Percentiles rank a stretch among this genome's conserved stretches.
Evolutionary conservation across 768 basidiomycete species (phyloP).

Genomic region (Heimioporus sp.): DNA sequence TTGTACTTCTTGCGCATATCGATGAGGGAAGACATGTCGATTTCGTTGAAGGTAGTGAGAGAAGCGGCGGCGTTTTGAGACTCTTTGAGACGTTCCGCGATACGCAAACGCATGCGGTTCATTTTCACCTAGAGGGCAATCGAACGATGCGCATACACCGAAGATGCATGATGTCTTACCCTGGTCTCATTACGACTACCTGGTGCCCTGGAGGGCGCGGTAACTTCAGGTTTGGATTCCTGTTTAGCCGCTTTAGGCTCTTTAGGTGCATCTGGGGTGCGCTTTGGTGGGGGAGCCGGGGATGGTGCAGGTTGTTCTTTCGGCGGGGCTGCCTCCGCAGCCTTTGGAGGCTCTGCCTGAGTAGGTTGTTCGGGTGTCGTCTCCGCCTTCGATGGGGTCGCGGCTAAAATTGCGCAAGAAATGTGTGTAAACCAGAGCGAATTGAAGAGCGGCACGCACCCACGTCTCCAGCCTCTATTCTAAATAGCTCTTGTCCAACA

Average conservation of each 20-base stretch:
- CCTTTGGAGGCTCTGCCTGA: conserved; percentile 27
- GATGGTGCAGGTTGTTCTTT: conserved; percentile 47
- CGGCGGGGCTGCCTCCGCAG: conserved; percentile 43
- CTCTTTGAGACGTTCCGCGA: conserved; percentile 96
- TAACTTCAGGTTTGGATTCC: conserved; percentile 26
- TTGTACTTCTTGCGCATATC: conserved; percentile 94
- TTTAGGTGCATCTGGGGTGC: conserved; percentile 28
- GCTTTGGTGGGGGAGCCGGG: conserved; percentile 38
- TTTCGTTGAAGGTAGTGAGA: conserved; percentile 98
- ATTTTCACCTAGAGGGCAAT: conserved; percentile 75
- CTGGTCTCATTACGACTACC: conserved; percentile 83
- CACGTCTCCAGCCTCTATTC: conserved; percentile 79
- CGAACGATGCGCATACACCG: neutral
- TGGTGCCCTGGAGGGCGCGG: conserved; percentile 34
- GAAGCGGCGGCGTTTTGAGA: conserved; percentile 97
- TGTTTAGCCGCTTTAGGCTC: conserved; percentile 38
- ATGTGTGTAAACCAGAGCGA: neutral
- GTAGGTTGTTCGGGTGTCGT: conserved; percentile 22
- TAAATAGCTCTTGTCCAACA: conserved; percentile 93
- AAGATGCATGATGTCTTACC: conserved; percentile 40
- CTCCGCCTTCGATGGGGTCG: conserved; percentile 30
- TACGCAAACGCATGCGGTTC: conserved; percentile 97
- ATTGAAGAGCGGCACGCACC: conserved; percentile 33
- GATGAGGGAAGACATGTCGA: conserved; percentile 97
- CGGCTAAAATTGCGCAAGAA: conserved; percentile 11